Evolutionary conservation across 2,329 filamentous ascomycete species (phyloP).

Genomic region (Colletotrichum sp.): DNA sequence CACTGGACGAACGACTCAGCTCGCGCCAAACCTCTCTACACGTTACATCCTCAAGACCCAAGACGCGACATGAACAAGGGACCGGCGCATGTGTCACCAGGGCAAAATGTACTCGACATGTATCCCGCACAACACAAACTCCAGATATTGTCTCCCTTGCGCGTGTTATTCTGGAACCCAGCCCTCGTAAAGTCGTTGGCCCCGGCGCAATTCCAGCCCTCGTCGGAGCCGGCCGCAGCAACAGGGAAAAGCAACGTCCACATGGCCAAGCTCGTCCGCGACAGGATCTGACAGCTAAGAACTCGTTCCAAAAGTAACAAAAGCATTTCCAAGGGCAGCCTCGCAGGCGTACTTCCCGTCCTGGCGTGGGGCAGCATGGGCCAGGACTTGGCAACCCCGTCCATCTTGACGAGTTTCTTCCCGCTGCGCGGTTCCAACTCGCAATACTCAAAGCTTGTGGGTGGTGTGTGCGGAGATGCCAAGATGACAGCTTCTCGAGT

Average conservation of each 20-base stretch:
- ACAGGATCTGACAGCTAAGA: neutral
- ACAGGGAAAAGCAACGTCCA: neutral
- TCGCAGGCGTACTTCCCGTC: neutral
- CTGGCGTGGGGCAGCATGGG: constrained; percentile 6
- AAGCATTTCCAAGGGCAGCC: neutral
- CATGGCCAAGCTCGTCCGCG: neutral
- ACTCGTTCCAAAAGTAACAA: neutral
- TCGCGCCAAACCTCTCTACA: neutral
- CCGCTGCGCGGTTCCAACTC: neutral
- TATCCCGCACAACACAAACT: neutral
- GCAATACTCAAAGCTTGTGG: neutral
- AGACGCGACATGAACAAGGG: constrained; percentile 3
- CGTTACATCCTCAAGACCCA: constrained; percentile 10
- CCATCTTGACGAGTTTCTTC: constrained; percentile 5
- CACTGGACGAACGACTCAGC: constrained; percentile 18
- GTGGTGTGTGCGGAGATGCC: constrained; percentile 9
- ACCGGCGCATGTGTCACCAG: neutral
- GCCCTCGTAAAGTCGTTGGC: neutral
- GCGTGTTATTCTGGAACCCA: neutral
- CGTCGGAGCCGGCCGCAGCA: neutral
- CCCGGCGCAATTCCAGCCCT: neutral
- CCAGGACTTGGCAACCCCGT: neutral
- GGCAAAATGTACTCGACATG: neutral
- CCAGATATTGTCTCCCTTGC: neutral
- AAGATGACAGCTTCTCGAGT: constrained; percentile 2